Evolutionary conservation across 1,139 yeast species (phyloP), one percentile per base, ranked within the genome.

Genomic region (Hyphopichia khmerensis): DNA sequence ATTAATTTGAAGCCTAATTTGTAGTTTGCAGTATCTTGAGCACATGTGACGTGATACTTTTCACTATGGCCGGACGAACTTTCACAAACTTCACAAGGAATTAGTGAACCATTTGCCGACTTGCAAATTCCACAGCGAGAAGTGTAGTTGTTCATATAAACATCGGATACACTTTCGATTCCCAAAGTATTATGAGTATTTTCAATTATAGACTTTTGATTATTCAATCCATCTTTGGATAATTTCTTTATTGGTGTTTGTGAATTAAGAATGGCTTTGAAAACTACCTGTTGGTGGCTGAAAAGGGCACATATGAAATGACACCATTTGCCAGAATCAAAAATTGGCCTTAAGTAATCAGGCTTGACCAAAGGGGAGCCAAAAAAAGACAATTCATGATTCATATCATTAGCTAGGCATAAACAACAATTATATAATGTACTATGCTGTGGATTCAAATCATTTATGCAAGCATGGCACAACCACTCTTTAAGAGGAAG

Each of bases 381-480:
- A 23, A 62, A 53, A 26, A 75, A 65, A 15, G 77, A 67, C 15
- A 69, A 60, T 46, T 74, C 80, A 48, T 72, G 67, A 48, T 73
- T 74, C 6, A 69, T 58, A 42, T 79, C 83, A 39, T 75, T 65
- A 0, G 80, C 75, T 33, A 79, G 74, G 59, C 97, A 91, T 26
- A 90, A 57, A 13, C 72, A 67, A 58, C 98, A 91, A 2, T 75
- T 62, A 56, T 87, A 86, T 15, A 72, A 67, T 0, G 84, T 75
- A 13, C 84, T 76, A 29, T 74, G 69, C 7, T 73, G 54, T 0
- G 95, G 93, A 45, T 79, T 75, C 41, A 80, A 59, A 42, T 83
- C 85, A 55, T 90, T 90, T 3, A 81, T 67, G 57, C 98, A 91
- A 2, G 84, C 75, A 53, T 89, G 96, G 64, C 98, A 91, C 29